These are phyloP conservation scores for Alnus glutinosa DNA, from an alignment of 306 rosid species.

Conservation along the genomic window DNA sequence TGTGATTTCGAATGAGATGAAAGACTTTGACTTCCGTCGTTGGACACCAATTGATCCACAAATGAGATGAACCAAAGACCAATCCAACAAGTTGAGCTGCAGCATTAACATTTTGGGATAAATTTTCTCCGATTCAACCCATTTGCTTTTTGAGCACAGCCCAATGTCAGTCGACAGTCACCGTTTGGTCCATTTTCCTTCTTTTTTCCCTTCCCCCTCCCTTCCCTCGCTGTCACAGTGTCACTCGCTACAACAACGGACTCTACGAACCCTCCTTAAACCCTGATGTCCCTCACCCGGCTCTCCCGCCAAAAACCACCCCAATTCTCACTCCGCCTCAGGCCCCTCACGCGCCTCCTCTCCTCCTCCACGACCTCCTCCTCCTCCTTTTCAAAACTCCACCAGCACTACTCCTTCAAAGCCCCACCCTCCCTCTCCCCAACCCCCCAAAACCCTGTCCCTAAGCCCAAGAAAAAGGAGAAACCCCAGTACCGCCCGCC, in stretches of 20 bases:
- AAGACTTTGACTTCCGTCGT: too few relatives aligned
- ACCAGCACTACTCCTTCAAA: constrained; percentile 59
- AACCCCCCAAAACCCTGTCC: constrained; percentile 28
- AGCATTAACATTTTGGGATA: too few relatives aligned
- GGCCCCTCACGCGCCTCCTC: constrained; percentile 58
- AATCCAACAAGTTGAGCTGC: too few relatives aligned
- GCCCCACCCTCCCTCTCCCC: constrained; percentile 61
- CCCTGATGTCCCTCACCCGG: constrained; percentile 58
- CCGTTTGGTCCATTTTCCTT: not conserved
- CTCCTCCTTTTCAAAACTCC: constrained; percentile 51
- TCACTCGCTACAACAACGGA: not conserved
- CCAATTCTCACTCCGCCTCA: constrained; percentile 11
- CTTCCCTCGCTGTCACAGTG: not conserved
- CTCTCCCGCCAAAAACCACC: constrained; percentile 56
- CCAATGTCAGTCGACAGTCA: too few relatives aligned
- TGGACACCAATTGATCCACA: too few relatives aligned
- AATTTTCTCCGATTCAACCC: too few relatives aligned
- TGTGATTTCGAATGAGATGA: too few relatives aligned
- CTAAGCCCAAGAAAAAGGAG: constrained; percentile 38
- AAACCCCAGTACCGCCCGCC: constrained; percentile 73
- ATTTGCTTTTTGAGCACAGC: too few relatives aligned
- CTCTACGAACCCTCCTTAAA: constrained; percentile 18
- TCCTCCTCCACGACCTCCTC: constrained; percentile 35
- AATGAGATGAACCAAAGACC: too few relatives aligned
- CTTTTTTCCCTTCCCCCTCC: not conserved